Evolutionary conservation across 2,329 filamentous ascomycete genomes (phyloP), one percentile per base, ranked within the genome.

Genomic region (Cryphonectria radicalis): DNA sequence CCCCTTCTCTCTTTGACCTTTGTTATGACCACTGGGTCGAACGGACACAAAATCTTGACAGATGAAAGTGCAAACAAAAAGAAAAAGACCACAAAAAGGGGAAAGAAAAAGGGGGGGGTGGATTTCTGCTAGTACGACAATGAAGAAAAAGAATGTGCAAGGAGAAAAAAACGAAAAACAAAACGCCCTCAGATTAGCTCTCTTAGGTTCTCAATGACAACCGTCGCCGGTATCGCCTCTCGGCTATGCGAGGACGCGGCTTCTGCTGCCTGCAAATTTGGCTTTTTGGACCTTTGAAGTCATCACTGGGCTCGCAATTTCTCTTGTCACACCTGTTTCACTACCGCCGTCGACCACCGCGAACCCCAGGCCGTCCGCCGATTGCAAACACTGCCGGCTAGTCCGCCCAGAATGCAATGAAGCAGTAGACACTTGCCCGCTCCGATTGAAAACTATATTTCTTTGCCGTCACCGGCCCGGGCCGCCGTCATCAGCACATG

Each of bases 401-500:
- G 50, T 28, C 35, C 53, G 22, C 32, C 59, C 42, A 43, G 14
- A 46, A 64, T 28, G 25, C 32, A 37, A 43, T 6, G 3, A 19
- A 46, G 37, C 46, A 50, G 6, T n/a, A 25, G 64, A 64, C 63
- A 57, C 8, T 66, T 67, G 72, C 73, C 76, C 72, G 77, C 80
- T 82, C 80, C 74, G 80, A 81, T 82, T 82, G 80, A 82, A 82
- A 82, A 82, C 80, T 81, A 81, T 78, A 68, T 76, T 72, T 62
- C 10, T 67, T 73, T 59, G 70, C 73, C 73, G 71, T 80, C 77
- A 78, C 73, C 7, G 74, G 77, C 75, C 76, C 76, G 50, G 55
- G 42, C 62, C 37, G 37, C 13, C 14, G 62, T 37, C 63, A 32
- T 22, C 25, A 65, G 4, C 8, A 28, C 40, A 19, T 32, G 25